phyloP scores from a whole-genome alignment of 2,329 filamentous ascomycete species.

The Xylaria multiplex region DNA sequence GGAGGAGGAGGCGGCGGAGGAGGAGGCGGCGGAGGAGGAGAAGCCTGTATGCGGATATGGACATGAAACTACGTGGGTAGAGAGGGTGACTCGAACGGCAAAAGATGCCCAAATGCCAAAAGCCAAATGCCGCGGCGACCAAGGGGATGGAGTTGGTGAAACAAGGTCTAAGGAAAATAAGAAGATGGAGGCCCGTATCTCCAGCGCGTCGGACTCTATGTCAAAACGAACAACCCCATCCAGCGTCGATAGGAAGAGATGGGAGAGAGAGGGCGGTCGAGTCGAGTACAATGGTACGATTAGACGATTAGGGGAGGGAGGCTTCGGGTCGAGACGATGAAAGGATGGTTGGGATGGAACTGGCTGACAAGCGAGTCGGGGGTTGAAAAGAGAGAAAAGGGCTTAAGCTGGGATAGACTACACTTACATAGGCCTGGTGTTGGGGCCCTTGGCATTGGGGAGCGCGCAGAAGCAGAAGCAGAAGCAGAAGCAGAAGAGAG shows the following conservation, averaged over 20 bases:
- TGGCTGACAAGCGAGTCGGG: conserved; percentile 32
- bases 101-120: conserved; percentile 36
- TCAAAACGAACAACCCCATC: conserved; percentile 45
- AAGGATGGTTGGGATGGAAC: conserved; percentile 42
- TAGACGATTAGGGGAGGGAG: conserved; percentile 38
- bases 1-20: conserved; percentile 30
- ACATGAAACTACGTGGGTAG: conserved; percentile 37
- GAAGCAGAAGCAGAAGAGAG: too few relatives aligned
- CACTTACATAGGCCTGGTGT: conserved; percentile 28
- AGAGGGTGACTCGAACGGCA: conserved; percentile 40
- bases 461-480: conserved; percentile 10
- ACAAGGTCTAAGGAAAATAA: conserved; percentile 32
- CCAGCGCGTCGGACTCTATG: conserved; percentile 49
- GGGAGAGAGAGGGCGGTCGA: conserved; percentile 17
- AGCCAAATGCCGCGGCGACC: conserved; percentile 47
- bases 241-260: conserved; percentile 43
- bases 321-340: conserved; percentile 38
- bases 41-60: conserved; percentile 39
- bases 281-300: conserved; percentile 35
- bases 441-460: conserved; percentile 29
- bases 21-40: conserved; percentile 33
- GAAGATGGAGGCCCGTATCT: conserved; percentile 49
- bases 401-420: conserved; percentile 26
- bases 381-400: conserved; percentile 36
- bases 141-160: conserved; percentile 29